Evolutionary conservation across 352 stramenopile genomes (phyloP).

Genomic region (Pythium folliculosum): DNA sequence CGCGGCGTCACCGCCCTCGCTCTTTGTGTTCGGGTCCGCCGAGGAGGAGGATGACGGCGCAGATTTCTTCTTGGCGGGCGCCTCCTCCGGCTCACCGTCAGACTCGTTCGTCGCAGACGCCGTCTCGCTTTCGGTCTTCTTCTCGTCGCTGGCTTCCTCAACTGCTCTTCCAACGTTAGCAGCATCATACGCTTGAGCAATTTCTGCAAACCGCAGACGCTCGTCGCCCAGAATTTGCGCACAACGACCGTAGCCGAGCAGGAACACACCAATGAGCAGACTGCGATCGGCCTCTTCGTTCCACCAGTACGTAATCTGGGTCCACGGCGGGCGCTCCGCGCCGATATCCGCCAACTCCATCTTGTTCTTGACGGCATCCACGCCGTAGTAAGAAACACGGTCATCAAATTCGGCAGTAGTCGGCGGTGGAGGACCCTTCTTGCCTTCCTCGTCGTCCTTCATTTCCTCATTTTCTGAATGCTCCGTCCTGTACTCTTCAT

Average conservation of each 20-base stretch:
- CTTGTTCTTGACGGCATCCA: conserved; percentile 58
- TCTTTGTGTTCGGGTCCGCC: conserved; percentile 5
- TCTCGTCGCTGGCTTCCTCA: conserved; percentile 45
- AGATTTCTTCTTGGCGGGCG: conserved; percentile 9
- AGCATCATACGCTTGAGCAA: conserved; percentile 52
- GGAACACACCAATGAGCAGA: conserved; percentile 80
- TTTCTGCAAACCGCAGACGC: conserved; percentile 68
- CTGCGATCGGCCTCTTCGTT: conserved; percentile 78
- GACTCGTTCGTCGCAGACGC: conserved; percentile 12
- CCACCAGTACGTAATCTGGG: conserved; percentile 87
- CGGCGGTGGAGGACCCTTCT: conserved; percentile 26
- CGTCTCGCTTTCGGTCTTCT: conserved; percentile 28
- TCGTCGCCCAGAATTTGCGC: conserved; percentile 79
- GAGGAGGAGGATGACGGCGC: background rate
- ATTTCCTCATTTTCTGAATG: conserved; percentile 23
- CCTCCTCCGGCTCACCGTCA: conserved; percentile 30
- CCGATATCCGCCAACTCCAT: conserved; percentile 69
- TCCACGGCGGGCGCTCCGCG: conserved; percentile 72
- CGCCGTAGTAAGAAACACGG: conserved; percentile 66
- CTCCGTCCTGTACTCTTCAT: conserved; percentile 43
- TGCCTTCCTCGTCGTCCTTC: conserved; percentile 25
- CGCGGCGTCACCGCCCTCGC: conserved; percentile 32
- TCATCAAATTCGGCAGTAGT: conserved; percentile 68
- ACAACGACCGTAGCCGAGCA: conserved; percentile 85
- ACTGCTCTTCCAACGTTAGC: conserved; percentile 29